Base-by-base conservation (phyloP, 1,284 basidiomycete genomes). In the Papiliotrema nemorosa region DNA sequence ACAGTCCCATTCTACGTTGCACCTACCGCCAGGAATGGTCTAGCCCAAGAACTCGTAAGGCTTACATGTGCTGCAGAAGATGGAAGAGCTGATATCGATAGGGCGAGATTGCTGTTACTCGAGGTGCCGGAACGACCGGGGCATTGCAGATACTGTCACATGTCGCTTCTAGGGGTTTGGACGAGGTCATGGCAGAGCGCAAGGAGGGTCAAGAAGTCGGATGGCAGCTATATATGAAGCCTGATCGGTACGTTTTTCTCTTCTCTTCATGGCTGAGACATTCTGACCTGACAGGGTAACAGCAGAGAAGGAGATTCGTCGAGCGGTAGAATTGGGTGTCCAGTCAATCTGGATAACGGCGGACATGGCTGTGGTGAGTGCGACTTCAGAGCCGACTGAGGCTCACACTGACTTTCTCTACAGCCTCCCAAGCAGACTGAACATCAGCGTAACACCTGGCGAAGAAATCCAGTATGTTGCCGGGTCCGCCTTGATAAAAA, bases 1-100 rank as follows among this genome's bases (percentile, higher is more conserved):
- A 78, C 81, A 3, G 80, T 90, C 52, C 89, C 89, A 0, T 78
- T 92, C 18, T 92, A 91, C 70, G 86, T 90, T 40, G 84, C 82
- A 42, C 88, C 86, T 7, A 86, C 78, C 2, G 78, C 78, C 1
- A 66, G 75, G 35, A 76, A 77, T 12, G 71, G 74, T n/a, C 59
- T 76, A 18, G 77, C 76, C 3, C 72, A 78, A 49, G 73, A 76
- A 10, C 52, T 63, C 47, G 56, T 49, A 22, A 36, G 51, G 47
- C 20, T 22, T n/a, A 10, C 21, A 16, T 36, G 35, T 22, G 14
- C 13, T 21, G 13, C n/a, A n/a, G n/a, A n/a, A n/a, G n/a, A n/a
- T n/a, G n/a, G n/a, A n/a, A n/a, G n/a, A n/a, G n/a, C n/a, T n/a
- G n/a, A n/a, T n/a, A n/a, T n/a, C 16, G 24, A 25, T 33, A 77